Evolutionary conservation across 371 early-diverging fungal species (phyloP), one percentile per base, ranked within the genome.

Genomic region (Mucor circinelloides): DNA sequence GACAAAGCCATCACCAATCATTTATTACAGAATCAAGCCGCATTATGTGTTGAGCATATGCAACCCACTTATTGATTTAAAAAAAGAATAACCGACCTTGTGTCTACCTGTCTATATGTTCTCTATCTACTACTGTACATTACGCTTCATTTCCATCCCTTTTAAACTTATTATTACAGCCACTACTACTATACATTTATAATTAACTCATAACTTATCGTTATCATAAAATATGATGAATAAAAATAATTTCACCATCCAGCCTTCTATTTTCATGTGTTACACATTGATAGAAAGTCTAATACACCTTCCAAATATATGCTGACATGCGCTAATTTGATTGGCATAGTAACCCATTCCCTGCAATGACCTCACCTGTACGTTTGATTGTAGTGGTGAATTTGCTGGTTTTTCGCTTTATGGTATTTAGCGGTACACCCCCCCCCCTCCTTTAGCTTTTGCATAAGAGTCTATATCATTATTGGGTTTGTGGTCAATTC

Each of bases 21-120:
- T 70, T 55, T 25, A 61, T 60, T 44, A 42, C 44, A 38, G 63
- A 66, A 50, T 61, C 70, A 19, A 66, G 34, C 30, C 70, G 64
- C 34, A 69, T 69, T 42, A 42, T 69, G 64, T 69, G 64, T 58
- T 68, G 63, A 63, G 3, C 48, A 32, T 52, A n/a, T 48, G 10
- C 23, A 34, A 4, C 6, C 32, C 34, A n/a, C n/a, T 32, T 28
- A 55, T 30, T 28, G 17, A 28, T 50, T 31, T 50, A 27, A 52
- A 52, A 50, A 52, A 25, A 27, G 23, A 10, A 52, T 7, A n/a
- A n/a, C 9, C 4, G 13, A 12, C 6, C 27, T 52, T 3, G 21
- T 42, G 9, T 64, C 46, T 34, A 40, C 17, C 50, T 62, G 36
- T 58, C 19, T 60, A 23, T 60, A 25, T 60, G 2, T 44, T 46